Evolutionary conservation across 1,139 yeast genomes (phyloP).

Genomic region (Hemisphaericaspora lyxosophila): DNA sequence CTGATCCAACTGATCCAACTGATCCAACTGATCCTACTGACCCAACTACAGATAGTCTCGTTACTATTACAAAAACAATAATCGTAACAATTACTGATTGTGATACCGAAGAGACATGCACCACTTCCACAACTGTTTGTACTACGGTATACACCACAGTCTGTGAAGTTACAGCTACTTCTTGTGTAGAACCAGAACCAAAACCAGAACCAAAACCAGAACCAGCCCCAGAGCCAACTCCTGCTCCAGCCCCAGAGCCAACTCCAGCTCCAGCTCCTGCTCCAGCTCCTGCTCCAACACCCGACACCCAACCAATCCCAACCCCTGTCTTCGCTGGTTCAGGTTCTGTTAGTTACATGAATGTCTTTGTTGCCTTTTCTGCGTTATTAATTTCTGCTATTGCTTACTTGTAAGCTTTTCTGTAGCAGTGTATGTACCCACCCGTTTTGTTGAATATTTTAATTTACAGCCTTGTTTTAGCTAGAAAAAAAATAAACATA

Average conservation of each 20-base stretch:
- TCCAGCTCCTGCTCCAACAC: neutral
- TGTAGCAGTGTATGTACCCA: too few relatives aligned
- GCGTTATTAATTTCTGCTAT: neutral
- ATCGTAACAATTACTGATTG: neutral
- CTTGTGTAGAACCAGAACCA: neutral
- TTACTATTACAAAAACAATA: neutral
- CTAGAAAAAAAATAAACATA: too few relatives aligned
- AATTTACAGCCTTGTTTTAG: too few relatives aligned
- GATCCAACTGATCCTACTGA: too few relatives aligned
- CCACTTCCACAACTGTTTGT: neutral
- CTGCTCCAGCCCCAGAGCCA: neutral
- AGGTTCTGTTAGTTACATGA: neutral
- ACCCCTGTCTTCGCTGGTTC: neutral
- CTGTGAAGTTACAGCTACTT: neutral
- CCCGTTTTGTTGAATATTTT: too few relatives aligned
- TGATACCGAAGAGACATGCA: neutral
- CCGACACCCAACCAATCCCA: neutral
- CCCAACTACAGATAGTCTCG: neutral
- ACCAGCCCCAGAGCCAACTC: neutral
- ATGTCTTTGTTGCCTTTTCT: neutral
- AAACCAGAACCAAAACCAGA: neutral
- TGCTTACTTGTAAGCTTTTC: neutral
- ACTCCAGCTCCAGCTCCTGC: neutral
- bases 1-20: too few relatives aligned
- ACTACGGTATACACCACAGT: neutral